Evolutionary conservation across 108 stramenopile genomes (phyloP).

Genomic region (Cyclotella cryptica): DNA sequence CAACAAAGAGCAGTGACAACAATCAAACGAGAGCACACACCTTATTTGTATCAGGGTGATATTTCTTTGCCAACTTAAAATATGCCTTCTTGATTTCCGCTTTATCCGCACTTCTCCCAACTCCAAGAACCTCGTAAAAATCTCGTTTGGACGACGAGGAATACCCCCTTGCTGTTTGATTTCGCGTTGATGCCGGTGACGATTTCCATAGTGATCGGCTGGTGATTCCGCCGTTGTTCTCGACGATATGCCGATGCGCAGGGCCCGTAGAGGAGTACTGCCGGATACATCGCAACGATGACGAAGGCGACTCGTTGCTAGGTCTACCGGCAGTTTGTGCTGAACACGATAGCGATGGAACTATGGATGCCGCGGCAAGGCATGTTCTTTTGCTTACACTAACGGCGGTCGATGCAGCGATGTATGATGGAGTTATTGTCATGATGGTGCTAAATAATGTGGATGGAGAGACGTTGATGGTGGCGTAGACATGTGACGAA

Average conservation of each 20-base stretch:
- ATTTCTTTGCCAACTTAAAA: conserved; percentile 94
- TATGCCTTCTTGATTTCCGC: conserved; percentile 92
- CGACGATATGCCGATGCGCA: not conserved
- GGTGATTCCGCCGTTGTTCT: not conserved
- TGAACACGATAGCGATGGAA: not conserved
- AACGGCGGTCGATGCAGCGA: not conserved
- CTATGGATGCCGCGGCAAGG: not conserved
- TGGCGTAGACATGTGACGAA: too few species aligned
- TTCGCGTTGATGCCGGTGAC: not conserved
- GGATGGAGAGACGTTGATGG: not conserved
- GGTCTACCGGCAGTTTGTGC: not conserved
- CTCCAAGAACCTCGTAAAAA: conserved; percentile 95
- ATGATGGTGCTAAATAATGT: not conserved
- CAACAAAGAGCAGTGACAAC: too few species aligned
- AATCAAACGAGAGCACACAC: conserved; percentile 21
- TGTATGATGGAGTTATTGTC: conserved; percentile 1
- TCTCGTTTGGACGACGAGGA: conserved; percentile 86
- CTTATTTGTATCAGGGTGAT: conserved; percentile 96
- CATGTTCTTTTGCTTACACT: not conserved
- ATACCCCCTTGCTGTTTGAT: conserved; percentile 20
- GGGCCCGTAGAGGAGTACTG: not conserved
- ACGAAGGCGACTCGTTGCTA: not conserved
- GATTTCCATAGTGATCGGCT: not conserved
- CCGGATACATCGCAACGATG: not conserved
- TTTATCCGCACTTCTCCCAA: conserved; percentile 80